Percentiles rank a stretch among this genome's conserved stretches.
phyloP scores from a whole-genome alignment of 495 filamentous ascomycete species.

The Amphirosellinia nigrospora region DNA sequence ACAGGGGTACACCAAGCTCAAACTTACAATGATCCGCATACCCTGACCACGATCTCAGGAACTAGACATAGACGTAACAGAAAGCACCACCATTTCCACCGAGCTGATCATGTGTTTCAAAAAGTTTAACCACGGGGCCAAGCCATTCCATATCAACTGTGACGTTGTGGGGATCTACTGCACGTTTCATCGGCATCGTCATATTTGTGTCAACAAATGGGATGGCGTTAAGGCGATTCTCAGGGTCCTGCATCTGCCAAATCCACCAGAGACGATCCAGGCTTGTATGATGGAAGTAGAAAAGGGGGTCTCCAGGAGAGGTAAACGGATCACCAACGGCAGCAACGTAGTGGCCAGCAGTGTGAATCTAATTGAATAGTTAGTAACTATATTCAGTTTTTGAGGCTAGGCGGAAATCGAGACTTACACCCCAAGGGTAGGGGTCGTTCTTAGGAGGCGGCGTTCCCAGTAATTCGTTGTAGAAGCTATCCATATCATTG shows the following conservation, averaged over 20 bases:
- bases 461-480: slow-evolving; percentile 57
- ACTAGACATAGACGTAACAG: slow-evolving; percentile 48
- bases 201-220: slow-evolving; percentile 30
- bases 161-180: slow-evolving; percentile 33
- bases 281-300: slow-evolving; percentile 63
- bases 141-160: slow-evolving; percentile 45
- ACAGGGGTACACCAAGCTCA: neutral
- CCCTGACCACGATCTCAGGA: neutral
- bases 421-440: slow-evolving; percentile 47
- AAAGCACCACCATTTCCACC: slow-evolving; percentile 42
- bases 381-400: slow-evolving; percentile 32
- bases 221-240: slow-evolving; percentile 34
- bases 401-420: neutral
- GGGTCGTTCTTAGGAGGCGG: slow-evolving; percentile 43
- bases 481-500: slow-evolving; percentile 58
- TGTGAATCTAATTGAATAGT: slow-evolving; percentile 54
- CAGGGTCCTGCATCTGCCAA: slow-evolving; percentile 59
- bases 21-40: neutral
- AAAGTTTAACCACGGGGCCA: slow-evolving; percentile 38
- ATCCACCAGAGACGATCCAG: slow-evolving; percentile 64
- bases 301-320: slow-evolving; percentile 58
- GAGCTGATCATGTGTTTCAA: slow-evolving; percentile 46
- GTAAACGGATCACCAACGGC: slow-evolving; percentile 64
- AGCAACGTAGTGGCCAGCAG: slow-evolving; percentile 64
- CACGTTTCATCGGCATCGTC: slow-evolving; percentile 33